phyloP scores from a whole-genome alignment of 768 basidiomycete genomes.

The Naganishia vishniacii region DNA sequence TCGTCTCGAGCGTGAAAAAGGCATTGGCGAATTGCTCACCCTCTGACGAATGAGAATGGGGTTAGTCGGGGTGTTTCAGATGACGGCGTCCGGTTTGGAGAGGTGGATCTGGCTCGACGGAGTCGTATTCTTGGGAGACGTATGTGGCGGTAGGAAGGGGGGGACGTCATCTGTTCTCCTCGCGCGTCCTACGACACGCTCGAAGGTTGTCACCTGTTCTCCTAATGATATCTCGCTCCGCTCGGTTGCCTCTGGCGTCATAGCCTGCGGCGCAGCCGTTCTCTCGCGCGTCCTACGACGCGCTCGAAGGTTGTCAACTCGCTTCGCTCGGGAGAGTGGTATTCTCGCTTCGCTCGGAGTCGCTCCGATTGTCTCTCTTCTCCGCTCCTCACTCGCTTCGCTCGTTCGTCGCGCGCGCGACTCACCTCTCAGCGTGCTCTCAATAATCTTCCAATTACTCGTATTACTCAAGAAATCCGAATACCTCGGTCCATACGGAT shows the following conservation, averaged over 20 bases:
- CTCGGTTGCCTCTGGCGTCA: too few relatives aligned
- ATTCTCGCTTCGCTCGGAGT: too few relatives aligned
- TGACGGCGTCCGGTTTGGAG: too few relatives aligned
- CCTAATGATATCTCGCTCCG: too few relatives aligned
- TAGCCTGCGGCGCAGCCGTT: too few relatives aligned
- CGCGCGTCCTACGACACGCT: too few relatives aligned
- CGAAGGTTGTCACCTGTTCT: too few relatives aligned
- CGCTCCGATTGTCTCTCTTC: too few relatives aligned
- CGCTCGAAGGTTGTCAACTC: too few relatives aligned
- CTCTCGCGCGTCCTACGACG: background rate
- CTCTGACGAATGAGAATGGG: constrained; percentile 56
- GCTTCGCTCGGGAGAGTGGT: background rate
- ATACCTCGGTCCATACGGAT: constrained; percentile 85
- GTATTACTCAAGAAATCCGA: constrained; percentile 83
- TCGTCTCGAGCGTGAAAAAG: constrained; percentile 99
- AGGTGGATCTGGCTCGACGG: constrained; percentile 14
- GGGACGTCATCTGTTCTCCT: too few relatives aligned
- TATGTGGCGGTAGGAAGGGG: too few relatives aligned
- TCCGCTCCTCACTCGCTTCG: background rate
- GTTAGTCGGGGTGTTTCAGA: constrained; percentile 27
- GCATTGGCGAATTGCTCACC: constrained; percentile 99
- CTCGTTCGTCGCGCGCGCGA: constrained; percentile 4
- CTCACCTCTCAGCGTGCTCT: constrained; percentile 33
- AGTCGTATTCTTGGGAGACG: too few relatives aligned
- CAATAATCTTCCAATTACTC: constrained; percentile 40